Conservation (phyloP, 352 stramenopile species). For the Pythium guiyangense region DNA sequence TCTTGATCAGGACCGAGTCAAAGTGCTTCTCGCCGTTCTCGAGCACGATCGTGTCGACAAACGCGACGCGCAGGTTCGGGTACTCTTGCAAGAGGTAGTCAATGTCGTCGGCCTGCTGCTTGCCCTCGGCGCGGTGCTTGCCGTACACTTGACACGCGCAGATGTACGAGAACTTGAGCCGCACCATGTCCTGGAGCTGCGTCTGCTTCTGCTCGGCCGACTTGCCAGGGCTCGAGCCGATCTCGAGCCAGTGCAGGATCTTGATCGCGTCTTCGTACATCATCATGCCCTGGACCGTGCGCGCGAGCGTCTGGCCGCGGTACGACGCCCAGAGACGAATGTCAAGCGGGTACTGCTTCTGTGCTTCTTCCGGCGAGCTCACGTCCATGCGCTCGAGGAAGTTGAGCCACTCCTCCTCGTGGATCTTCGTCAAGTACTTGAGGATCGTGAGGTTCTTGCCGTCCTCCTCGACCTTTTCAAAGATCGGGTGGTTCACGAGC, state of each 20-base stretch:
- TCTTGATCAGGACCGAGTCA: conserved; percentile 78
- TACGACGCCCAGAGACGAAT: conserved; percentile 82
- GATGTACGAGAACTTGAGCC: conserved; percentile 85
- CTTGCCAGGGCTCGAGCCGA: conserved; percentile 63
- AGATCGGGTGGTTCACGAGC: conserved; percentile 82
- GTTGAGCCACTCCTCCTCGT: conserved; percentile 84
- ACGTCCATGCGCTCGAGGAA: conserved; percentile 82
- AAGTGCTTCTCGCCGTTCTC: conserved; percentile 39
- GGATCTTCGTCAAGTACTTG: conserved; percentile 83
- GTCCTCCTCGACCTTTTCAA: conserved; percentile 79
- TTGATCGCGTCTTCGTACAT: conserved; percentile 87
- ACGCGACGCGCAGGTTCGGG: conserved; percentile 81
- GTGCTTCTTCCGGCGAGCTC: conserved; percentile 61
- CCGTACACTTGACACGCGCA: conserved; percentile 83
- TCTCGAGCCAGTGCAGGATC: conserved; percentile 83
- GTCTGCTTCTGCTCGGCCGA: conserved; percentile 70
- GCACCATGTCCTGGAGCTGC: conserved; percentile 81
- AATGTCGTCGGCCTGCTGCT: conserved; percentile 73
- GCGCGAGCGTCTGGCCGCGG: conserved; percentile 71
- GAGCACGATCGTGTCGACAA: conserved; percentile 64
- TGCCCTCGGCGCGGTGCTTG: conserved; percentile 62
- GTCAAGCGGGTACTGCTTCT: conserved; percentile 65
- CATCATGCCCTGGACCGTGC: conserved; percentile 84
- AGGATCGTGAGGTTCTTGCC: conserved; percentile 83
- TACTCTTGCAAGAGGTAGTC: conserved; percentile 79